Evolutionary conservation across 2,329 filamentous ascomycete genomes (phyloP), one percentile per base, ranked within the genome.

Genomic region (Zasmidium angulare): DNA sequence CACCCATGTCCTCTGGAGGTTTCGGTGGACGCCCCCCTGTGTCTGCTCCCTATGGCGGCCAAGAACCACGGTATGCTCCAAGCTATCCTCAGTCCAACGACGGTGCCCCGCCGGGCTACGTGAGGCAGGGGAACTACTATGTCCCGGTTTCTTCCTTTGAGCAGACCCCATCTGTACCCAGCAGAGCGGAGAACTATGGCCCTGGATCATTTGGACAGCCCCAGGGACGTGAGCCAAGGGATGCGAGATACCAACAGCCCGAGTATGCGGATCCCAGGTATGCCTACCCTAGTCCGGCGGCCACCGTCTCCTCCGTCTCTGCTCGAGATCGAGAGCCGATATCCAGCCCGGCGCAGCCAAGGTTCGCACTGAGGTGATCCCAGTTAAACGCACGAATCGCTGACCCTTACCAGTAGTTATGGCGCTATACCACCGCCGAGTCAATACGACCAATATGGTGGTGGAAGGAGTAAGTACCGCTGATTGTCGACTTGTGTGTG

Each of bases 241-340:
- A 69, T 29, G 55, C 68, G 11, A 65, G 70, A 62, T 71, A 70
- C 50, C 58, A 60, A 50, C 68, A 70, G 62, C 59, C 61, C 17
- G 71, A 73, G 22, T 69, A 69, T 59, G 59, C 64, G 60, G 70
- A 72, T 56, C 65, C 69, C 53, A 68, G 70, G 64, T 71, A 71
- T 66, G 69, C 70, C 59, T 73, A 73, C 60, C 71, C 71, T 61
- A 73, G 71, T 63, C 71, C 71, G 64, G 70, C 70, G 54, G 64
- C 67, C 55, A 73, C 71, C 26, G 66, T 69, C 19, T 66, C 66
- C n/a, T 68, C 69, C 50, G 61, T 70, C 46, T 60, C 62, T 46
- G 62, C 59, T 53, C 66, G 67, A 56, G 66, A 69, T 58, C 66
- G 69, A 55, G 69, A 72, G 48, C 64, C 66, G 10, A 59, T 71